Percentiles rank a stretch among this genome's conserved stretches.
phyloP scores from a whole-genome alignment of 495 filamentous ascomycete genomes.

The Aspergillus incahuasiensis region DNA sequence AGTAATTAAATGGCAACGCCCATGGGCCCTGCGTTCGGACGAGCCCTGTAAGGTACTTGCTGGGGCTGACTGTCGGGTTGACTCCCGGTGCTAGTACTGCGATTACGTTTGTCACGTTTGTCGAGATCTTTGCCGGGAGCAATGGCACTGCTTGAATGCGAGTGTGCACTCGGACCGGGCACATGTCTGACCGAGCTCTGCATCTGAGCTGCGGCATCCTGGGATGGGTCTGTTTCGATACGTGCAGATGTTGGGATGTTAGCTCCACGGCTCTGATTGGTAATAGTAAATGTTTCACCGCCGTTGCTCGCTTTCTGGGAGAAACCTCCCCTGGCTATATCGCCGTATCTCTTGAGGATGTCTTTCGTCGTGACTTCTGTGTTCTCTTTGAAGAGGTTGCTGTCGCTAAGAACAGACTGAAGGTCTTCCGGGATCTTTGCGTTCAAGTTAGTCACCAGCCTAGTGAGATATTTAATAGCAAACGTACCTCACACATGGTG shows the following conservation, averaged over 20 bases:
- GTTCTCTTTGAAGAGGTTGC: slow-evolving; percentile 69
- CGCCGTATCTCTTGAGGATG: slow-evolving; percentile 84
- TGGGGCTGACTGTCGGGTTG: slow-evolving; percentile 35
- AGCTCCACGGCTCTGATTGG: slow-evolving; percentile 35
- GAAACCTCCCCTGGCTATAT: slow-evolving; percentile 58
- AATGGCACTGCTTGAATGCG: slow-evolving; percentile 31
- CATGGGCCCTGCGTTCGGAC: slow-evolving; percentile 40
- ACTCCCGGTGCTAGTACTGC: slow-evolving; percentile 40
- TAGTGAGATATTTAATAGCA: background rate
- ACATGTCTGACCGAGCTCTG: slow-evolving; percentile 78
- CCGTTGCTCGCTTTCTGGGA: slow-evolving; percentile 55
- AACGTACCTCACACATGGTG: slow-evolving; percentile 89
- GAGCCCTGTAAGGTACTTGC: slow-evolving; percentile 38
- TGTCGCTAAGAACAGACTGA: slow-evolving; percentile 77
- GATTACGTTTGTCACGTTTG: slow-evolving; percentile 35
- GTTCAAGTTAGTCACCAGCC: slow-evolving; percentile 16
- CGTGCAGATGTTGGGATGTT: slow-evolving; percentile 46
- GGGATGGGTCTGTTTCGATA: slow-evolving; percentile 74
- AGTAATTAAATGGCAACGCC: slow-evolving; percentile 40
- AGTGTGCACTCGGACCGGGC: slow-evolving; percentile 51
- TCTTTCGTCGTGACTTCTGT: slow-evolving; percentile 94
- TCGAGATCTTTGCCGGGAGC: slow-evolving; percentile 30
- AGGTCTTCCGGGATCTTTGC: slow-evolving; percentile 86
- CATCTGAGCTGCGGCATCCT: slow-evolving; percentile 67
- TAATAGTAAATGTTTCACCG: slow-evolving; percentile 48